phyloP scores from a whole-genome alignment of 768 basidiomycete genomes.

The Hygrocybe punicea region DNA sequence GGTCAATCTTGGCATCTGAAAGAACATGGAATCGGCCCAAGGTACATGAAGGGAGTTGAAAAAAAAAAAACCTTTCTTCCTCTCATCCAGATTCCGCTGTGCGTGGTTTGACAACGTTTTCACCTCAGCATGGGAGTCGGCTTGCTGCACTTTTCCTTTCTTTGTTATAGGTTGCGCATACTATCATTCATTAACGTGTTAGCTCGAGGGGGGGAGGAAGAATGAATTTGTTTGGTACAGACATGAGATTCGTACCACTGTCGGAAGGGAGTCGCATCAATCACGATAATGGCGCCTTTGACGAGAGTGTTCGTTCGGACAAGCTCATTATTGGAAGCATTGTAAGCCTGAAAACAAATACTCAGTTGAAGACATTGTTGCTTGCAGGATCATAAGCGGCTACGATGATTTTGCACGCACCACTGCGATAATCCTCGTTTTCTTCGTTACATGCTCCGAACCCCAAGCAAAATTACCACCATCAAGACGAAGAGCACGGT shows the following conservation, averaged over 20 bases:
- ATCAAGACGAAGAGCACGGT: constrained; percentile 94
- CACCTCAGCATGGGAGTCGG: constrained; percentile 49
- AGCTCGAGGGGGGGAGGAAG: not conserved
- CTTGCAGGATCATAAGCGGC: too few species aligned
- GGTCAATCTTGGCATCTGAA: constrained; percentile 86
- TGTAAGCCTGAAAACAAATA: constrained; percentile 70
- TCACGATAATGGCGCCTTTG: constrained; percentile 92
- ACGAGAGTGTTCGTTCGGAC: constrained; percentile 99
- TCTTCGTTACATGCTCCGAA: constrained; percentile 88
- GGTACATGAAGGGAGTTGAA: not conserved
- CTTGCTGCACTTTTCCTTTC: constrained; percentile 64
- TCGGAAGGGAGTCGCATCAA: constrained; percentile 98
- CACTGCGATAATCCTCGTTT: constrained; percentile 94
- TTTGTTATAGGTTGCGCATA: constrained; percentile 95
- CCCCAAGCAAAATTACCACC: constrained; percentile 99
- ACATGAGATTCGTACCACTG: constrained; percentile 99
- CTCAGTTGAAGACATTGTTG: too few species aligned
- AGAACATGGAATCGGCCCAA: not conserved
- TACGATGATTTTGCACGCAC: constrained; percentile 57
- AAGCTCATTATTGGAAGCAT: constrained; percentile 99
- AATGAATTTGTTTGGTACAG: constrained; percentile 35
- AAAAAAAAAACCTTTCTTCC: constrained; percentile 70
- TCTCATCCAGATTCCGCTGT: constrained; percentile 81
- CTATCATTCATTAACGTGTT: constrained; percentile 37
- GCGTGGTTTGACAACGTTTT: constrained; percentile 89